Base-by-base conservation (phyloP, 805 yeast genomes). In the Spathaspora passalidarum region DNA sequence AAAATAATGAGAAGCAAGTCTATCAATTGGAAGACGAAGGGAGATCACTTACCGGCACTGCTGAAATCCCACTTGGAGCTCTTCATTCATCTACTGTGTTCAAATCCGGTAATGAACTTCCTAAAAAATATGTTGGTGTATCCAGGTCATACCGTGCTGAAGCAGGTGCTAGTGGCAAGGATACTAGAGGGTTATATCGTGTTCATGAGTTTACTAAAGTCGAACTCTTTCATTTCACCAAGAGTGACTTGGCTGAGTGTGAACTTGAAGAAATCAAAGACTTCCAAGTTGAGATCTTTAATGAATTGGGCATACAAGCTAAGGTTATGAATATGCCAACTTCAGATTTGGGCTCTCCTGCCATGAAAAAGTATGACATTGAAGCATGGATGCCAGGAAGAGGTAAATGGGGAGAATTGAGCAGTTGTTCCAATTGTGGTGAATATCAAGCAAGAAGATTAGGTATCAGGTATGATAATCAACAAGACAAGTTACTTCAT, bases 341-440 rank as follows among this genome's bases (percentile, higher is more conserved):
- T 20, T 81, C 86, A 51, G 99, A 94, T 61, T 68, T 94, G 43
- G 99, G 99, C 0, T 84, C 96, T 0, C 96, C 99, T 1, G 98
- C 98, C 0, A 81, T 76, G 64, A 84, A 86, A 58, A 94, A 94
- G 62, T 88, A 82, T 60, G 99, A 94, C 56, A 88, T 91, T 47
- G 99, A 94, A 65, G 96, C 91, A 0, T 88, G 96, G 90, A 92
- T 94, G 98, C 98, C 98, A 0, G 97, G 98, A 2, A 79, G 97
- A 56, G 91, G 88, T 1, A 62, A 69, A 1, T 92, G 96, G 88
- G 99, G 99, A 3, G 99, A 94, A 61, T 74, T 94, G 25, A 82
- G 96, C 1, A 88, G 96, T 22, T 77, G 95, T 1, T 90, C 97
- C 2, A 92, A 91, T 60, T 94, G 99, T 63, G 79, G 89, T 3